These are phyloP conservation scores for Crithidia sp. DNA, from an alignment of 208 protist genomes.

Conservation along the genomic window DNA sequence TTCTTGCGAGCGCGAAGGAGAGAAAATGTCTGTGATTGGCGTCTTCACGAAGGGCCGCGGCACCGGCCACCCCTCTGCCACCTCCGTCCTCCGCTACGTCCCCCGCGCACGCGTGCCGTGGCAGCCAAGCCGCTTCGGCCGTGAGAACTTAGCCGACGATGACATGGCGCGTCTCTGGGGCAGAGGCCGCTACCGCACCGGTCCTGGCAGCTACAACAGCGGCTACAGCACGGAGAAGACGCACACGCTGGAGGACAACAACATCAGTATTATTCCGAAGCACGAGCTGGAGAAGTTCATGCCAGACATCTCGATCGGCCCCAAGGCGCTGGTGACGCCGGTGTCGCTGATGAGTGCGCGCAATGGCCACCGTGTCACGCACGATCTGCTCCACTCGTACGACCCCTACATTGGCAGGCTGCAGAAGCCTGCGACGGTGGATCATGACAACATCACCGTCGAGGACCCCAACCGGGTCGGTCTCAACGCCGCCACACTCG, in stretches of 20 bases:
- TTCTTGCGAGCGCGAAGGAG: not conserved
- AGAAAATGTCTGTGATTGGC: conserved; percentile 73
- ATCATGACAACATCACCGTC: conserved; percentile 88
- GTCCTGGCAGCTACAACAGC: conserved; percentile 89
- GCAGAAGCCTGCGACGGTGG: conserved; percentile 76
- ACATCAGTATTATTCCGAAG: conserved; percentile 84
- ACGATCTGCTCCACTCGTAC: conserved; percentile 92
- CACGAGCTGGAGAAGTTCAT: conserved; percentile 92
- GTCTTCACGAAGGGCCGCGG: conserved; percentile 77
- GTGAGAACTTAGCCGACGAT: conserved; percentile 75
- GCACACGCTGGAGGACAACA: conserved; percentile 82
- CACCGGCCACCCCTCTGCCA: conserved; percentile 64
- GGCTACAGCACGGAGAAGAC: conserved; percentile 89
- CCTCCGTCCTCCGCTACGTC: conserved; percentile 82
- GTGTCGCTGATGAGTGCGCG: conserved; percentile 91
- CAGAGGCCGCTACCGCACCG: conserved; percentile 75
- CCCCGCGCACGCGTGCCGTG: conserved; percentile 87
- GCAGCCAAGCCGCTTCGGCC: conserved; percentile 88
- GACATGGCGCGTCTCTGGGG: conserved; percentile 84
- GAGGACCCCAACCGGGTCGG: conserved; percentile 88
- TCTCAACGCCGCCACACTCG: conserved; percentile 88
- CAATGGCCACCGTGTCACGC: conserved; percentile 89
- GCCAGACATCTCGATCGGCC: conserved; percentile 87
- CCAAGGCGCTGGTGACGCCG: conserved; percentile 88
- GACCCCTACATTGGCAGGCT: conserved; percentile 84